Percentiles rank a stretch among this genome's conserved stretches.
phyloP scores from a whole-genome alignment of 306 rosid genomes.

The Benincasa hispida region DNA sequence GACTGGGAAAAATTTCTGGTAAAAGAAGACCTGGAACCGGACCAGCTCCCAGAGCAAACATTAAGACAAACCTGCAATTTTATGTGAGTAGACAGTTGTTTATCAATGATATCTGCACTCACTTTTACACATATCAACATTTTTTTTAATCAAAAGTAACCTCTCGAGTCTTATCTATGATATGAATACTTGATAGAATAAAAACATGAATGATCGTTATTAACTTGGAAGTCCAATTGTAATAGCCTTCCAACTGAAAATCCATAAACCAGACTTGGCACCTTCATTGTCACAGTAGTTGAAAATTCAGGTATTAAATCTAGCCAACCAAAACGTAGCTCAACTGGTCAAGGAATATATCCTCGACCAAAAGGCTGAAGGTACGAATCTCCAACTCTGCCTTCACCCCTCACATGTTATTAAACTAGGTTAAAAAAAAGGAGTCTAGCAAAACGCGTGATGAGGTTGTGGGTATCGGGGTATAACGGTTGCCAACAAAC shows the following conservation, averaged over 20 bases:
- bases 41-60: slow-evolving; percentile 95
- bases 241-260: neutral
- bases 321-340: too few relatives aligned
- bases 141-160: neutral
- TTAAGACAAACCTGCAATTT: slow-evolving; percentile 70
- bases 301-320: neutral
- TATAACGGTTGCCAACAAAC: neutral
- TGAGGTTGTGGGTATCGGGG: neutral
- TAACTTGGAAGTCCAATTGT: neutral
- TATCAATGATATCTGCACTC: neutral
- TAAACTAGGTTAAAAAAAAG: too few relatives aligned
- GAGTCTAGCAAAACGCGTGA: neutral
- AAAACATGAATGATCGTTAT: neutral
- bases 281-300: neutral
- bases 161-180: neutral
- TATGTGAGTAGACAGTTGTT: neutral
- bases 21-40: slow-evolving; percentile 94
- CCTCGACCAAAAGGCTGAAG: too few relatives aligned
- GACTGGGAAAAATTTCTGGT: slow-evolving; percentile 83
- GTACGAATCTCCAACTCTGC: too few relatives aligned
- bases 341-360: too few relatives aligned
- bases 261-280: neutral
- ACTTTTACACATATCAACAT: neutral
- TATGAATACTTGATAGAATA: neutral
- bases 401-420: too few relatives aligned